Evolutionary conservation across 768 basidiomycete genomes (phyloP).

Genomic region (Trametes maxima): DNA sequence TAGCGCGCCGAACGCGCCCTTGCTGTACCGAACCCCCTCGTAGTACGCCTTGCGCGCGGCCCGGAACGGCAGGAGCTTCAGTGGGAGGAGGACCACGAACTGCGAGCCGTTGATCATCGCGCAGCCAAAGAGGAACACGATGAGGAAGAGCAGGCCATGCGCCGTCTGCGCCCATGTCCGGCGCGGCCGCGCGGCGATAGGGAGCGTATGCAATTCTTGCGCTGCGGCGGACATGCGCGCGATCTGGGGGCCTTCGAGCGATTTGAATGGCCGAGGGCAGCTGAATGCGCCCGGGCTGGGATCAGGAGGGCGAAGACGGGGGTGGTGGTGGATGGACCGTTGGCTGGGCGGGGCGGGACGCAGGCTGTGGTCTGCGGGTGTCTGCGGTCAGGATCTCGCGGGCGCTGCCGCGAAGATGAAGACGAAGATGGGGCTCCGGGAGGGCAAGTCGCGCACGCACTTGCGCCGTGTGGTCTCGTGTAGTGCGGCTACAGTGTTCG

Average conservation of each 20-base stretch:
- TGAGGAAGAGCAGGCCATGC: constrained; percentile 51
- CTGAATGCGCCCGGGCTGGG: background rate
- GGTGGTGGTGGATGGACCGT: background rate
- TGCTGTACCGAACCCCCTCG: constrained; percentile 75
- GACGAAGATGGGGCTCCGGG: background rate
- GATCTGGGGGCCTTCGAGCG: background rate
- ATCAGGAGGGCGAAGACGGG: background rate
- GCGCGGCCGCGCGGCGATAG: constrained; percentile 55
- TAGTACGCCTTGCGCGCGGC: constrained; percentile 61
- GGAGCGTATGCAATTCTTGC: constrained; percentile 42
- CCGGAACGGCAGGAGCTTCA: constrained; percentile 64
- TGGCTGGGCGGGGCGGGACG: background rate
- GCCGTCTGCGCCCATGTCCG: constrained; percentile 55
- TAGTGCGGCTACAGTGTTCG: constrained; percentile 5
- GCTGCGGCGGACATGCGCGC: constrained; percentile 15
- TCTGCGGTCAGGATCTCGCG: background rate
- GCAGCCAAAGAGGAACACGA: constrained; percentile 65
- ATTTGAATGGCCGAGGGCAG: background rate
- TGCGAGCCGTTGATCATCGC: constrained; percentile 75
- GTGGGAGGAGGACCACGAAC: constrained; percentile 67
- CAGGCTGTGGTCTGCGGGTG: background rate
- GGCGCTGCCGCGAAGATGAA: background rate
- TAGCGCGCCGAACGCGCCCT: constrained; percentile 78
- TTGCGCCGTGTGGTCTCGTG: background rate
- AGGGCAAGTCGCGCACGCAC: background rate